Base-by-base conservation (phyloP, 2,329 filamentous ascomycete genomes). In the Phialophora tarda region DNA sequence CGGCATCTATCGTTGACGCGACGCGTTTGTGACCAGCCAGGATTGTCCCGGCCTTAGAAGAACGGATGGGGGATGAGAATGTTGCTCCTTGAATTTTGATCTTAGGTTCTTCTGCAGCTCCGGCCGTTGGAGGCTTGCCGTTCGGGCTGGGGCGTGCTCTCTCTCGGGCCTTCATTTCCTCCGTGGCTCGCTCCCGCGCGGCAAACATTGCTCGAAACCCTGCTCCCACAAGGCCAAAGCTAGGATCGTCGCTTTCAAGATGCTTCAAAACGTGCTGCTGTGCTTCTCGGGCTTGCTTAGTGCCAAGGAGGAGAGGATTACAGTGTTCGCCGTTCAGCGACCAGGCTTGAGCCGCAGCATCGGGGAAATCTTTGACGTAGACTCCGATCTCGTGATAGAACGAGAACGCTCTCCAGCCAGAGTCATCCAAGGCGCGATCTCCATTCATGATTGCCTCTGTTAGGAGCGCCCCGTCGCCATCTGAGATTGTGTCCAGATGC, bases 331-430 rank as follows among this genome's bases (percentile, higher is more conserved):
- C 77, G 67, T 87, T 82, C 32, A 97, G 83, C 0, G 91, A 87
- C 90, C 93, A 97, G 3, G 84, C 82, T 17, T 80, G 76, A 2
- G 85, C 84, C 2, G 84, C 83, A 0, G 84, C 82, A 11, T 82
- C 81, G 0, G 92, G 90, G 74, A 94, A 92, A 32, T 86, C 79
- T 2, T 86, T 75, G 2, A 97, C 78, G 65, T 88, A 90, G 11
- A 96, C 77, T 0, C 92, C 92, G 65, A 97, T 84, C 74, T 97
- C 91, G 71, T 94, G 91, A 24, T 87, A 88, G 28, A 81, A 78
- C 65, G 89, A 90, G 72, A 92, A 88, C 0, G 87, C 82, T 26
- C 81, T 81, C 82, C 92, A 93, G 30, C 89, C 83, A 6, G 78
- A 72, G 66, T 89, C 93, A 0, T 74, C 70, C 0, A 88, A 74